A percentile compares a stretch with the other conserved stretches of the same genome.
These are phyloP conservation scores for Neonectria punicea DNA, from an alignment of 2,329 filamentous ascomycete genomes.

Conservation along the genomic window DNA sequence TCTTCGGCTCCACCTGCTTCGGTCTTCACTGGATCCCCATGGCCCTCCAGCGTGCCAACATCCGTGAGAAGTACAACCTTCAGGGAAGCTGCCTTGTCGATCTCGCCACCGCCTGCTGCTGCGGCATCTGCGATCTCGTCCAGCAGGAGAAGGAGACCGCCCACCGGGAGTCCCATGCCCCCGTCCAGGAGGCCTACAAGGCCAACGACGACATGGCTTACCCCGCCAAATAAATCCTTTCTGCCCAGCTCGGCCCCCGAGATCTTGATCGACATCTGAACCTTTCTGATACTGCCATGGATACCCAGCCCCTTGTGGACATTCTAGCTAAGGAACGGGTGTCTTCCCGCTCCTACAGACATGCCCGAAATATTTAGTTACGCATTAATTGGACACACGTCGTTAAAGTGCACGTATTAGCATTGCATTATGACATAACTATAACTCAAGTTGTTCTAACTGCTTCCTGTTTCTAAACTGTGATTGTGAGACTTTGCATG, in stretches of 20 bases:
- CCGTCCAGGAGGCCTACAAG: constrained; percentile 35
- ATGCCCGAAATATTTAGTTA: constrained; percentile 18
- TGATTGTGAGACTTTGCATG: background rate
- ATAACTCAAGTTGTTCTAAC: background rate
- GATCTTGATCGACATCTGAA: constrained; percentile 14
- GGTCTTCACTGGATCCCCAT: constrained; percentile 56
- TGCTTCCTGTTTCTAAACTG: background rate
- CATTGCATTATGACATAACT: background rate
- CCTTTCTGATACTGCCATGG: constrained; percentile 24
- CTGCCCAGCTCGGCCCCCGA: background rate
- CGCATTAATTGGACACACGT: constrained; percentile 19
- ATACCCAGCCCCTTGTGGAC: constrained; percentile 30
- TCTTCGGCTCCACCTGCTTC: constrained; percentile 53
- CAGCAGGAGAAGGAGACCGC: constrained; percentile 61
- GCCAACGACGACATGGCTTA: constrained; percentile 35
- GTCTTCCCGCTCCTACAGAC: background rate
- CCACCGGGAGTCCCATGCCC: constrained; percentile 47
- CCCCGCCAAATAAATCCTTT: constrained; percentile 23
- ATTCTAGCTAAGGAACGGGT: background rate
- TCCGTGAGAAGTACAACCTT: constrained; percentile 58
- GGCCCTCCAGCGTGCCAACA: constrained; percentile 56
- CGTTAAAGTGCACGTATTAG: background rate
- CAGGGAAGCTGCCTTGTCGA: constrained; percentile 56
- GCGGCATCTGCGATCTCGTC: constrained; percentile 55
- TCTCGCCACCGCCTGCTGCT: constrained; percentile 56